phyloP scores from a whole-genome alignment of 768 basidiomycete genomes.

The Porphyrellus cyaneotinctus region DNA sequence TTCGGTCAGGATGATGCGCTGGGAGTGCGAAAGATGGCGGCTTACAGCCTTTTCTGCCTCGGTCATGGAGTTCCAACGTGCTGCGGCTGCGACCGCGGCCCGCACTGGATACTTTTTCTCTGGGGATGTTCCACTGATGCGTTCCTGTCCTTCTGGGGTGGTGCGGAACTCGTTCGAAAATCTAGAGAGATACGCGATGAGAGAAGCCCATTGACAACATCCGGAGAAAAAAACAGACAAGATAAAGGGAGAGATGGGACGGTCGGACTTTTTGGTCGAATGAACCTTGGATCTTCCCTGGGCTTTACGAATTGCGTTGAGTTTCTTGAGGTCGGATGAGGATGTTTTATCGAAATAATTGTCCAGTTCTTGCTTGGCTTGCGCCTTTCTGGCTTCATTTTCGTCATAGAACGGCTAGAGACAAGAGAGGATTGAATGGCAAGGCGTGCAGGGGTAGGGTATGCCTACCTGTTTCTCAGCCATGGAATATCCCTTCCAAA shows the following conservation, averaged over 20 bases:
- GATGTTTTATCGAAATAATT: conserved; percentile 29
- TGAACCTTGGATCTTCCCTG: conserved; percentile 22
- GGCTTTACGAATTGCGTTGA: conserved; percentile 32
- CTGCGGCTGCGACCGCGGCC: conserved; percentile 15
- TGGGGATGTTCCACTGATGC: conserved; percentile 8
- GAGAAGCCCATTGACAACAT: not conserved
- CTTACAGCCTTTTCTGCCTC: not conserved
- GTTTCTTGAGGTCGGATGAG: conserved; percentile 17
- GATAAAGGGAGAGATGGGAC: conserved; percentile 19
- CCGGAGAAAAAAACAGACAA: conserved; percentile 15
- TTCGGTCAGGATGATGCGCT: not conserved
- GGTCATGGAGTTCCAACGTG: conserved; percentile 32
- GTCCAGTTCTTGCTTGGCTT: conserved; percentile 19
- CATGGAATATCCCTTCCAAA: conserved; percentile 33
- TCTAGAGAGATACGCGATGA: conserved; percentile 6
- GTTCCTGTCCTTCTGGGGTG: conserved; percentile 11
- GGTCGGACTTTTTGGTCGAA: not conserved
- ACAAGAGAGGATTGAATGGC: not conserved
- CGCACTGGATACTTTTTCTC: conserved; percentile 1
- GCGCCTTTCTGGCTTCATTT: conserved; percentile 9
- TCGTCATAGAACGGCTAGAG: conserved; percentile 29
- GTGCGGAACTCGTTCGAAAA: conserved; percentile 21
- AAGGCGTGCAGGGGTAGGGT: not conserved
- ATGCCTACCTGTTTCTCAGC: conserved; percentile 35
- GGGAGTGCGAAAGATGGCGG: not conserved